Evolutionary conservation across 1,284 basidiomycete species (phyloP).

Genomic region (Lignosus rhinocerotis): DNA sequence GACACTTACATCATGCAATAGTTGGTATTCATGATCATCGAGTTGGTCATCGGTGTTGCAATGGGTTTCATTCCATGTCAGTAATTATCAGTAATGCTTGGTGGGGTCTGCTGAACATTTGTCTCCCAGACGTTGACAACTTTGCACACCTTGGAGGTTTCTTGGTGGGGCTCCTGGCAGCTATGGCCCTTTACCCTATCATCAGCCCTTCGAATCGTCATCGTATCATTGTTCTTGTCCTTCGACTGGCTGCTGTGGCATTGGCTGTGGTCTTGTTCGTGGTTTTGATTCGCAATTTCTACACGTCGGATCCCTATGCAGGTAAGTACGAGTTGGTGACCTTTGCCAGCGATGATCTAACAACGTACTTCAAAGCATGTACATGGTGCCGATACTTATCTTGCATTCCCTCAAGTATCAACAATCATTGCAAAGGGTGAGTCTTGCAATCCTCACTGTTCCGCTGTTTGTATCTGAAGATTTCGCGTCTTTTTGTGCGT

Average conservation of each 20-base stretch:
- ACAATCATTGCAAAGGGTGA: slow-evolving; percentile 77
- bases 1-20: slow-evolving; percentile 29
- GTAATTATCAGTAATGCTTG: slow-evolving; percentile 24
- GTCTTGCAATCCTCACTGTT: slow-evolving; percentile 14
- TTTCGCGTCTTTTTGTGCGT: not conserved
- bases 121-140: slow-evolving; percentile 10
- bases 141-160: slow-evolving; percentile 78
- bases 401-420: slow-evolving; percentile 78
- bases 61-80: slow-evolving; percentile 83
- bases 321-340: slow-evolving; percentile 46
- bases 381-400: slow-evolving; percentile 88
- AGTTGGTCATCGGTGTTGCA: slow-evolving; percentile 82
- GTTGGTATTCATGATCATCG: slow-evolving; percentile 81
- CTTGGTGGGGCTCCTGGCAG: slow-evolving; percentile 82
- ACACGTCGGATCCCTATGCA: slow-evolving; percentile 79
- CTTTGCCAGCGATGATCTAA: slow-evolving; percentile 2
- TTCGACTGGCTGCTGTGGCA: slow-evolving; percentile 74
- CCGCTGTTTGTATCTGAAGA: not conserved
- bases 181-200: slow-evolving; percentile 86
- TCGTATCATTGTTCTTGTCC: slow-evolving; percentile 70
- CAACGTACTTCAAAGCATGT: slow-evolving; percentile 56
- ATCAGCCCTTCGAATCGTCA: slow-evolving; percentile 79
- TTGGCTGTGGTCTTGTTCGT: slow-evolving; percentile 81
- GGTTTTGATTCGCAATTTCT: slow-evolving; percentile 86
- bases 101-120: not conserved